Base-by-base conservation (phyloP, 352 stramenopile species). In the Pythium guiyangense region DNA sequence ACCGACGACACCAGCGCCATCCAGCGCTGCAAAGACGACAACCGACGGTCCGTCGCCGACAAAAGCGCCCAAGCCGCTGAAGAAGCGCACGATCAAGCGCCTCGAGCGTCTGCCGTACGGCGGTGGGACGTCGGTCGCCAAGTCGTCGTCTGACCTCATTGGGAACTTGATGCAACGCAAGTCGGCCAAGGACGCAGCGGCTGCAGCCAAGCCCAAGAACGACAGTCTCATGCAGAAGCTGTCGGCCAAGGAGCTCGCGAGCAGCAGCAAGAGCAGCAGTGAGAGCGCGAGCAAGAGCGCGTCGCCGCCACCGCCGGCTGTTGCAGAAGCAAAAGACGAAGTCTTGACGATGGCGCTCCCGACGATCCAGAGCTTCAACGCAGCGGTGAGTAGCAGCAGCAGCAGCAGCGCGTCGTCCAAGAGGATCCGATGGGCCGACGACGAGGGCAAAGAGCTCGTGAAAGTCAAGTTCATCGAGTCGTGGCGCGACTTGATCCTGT, bases 391-490 rank as follows among this genome's bases (percentile, higher is more conserved):
- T 8, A 67, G 29, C 29, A 34, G 29, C 29, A 34, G 29, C 29
- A 34, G 29, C 29, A 34, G 29, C 29, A 34, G 29, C 29, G 29
- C 66, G 5, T 56, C 67, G 29, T 73, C 70, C 47, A 88, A 88
- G 53, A 73, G 78, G 48, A 94, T 94, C 62, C 80, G 79, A 31
- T 94, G 84, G 84, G 84, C 84, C 0, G 84, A 94, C 55, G 77
- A 94, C 60, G 74, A 67, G 29, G 84, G 84, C 48, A 67, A 79
- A 42, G 84, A 92, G 12, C 74, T 94, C 9, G 74, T 88, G 26
- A 85, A 90, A 63, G 60, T 94, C 57, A 88, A 92, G 59, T 58
- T 92, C 17, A 94, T 94, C 40, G 84, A 94, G 60, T 94, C 84
- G 20, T 94, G 84, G 84, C 74, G 84, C 20, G 84, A 94, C 47